Conservation (phyloP, 306 rosid species). For the Delonix regia region DNA sequence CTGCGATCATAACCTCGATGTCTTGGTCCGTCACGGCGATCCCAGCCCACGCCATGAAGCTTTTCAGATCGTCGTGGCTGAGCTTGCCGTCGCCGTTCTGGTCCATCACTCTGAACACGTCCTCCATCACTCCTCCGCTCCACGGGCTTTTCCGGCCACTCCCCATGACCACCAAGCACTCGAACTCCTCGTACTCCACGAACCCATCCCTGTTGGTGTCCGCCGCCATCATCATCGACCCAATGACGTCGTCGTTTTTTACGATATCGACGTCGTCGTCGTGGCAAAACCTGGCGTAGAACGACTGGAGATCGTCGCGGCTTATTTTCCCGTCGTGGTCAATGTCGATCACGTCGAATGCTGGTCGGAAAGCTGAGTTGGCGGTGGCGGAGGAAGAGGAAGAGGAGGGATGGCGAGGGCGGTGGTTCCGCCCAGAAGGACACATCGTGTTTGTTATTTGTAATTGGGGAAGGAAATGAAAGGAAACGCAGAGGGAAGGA, state of each 20-base stretch:
- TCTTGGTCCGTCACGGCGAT: conserved; percentile 66
- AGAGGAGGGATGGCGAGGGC: not conserved
- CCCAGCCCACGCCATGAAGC: conserved; percentile 70
- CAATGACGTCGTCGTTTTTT: conserved; percentile 58
- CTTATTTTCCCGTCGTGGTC: conserved; percentile 85
- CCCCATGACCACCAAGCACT: conserved; percentile 56
- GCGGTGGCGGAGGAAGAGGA: not conserved
- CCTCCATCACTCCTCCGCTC: conserved; percentile 66
- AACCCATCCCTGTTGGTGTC: conserved; percentile 76
- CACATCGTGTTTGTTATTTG: conserved; percentile 44
- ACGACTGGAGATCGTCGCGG: conserved; percentile 70
- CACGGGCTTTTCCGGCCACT: conserved; percentile 13
- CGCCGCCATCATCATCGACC: conserved; percentile 74
- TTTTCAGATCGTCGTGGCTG: conserved; percentile 68
- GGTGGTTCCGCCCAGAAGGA: conserved; percentile 53
- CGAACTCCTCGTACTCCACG: conserved; percentile 89
- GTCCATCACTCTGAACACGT: conserved; percentile 83
- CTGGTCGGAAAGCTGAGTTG: conserved; percentile 51
- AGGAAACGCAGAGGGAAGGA: too few species aligned
- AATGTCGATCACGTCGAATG: conserved; percentile 75
- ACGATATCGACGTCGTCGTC: conserved; percentile 31
- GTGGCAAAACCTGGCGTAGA: conserved; percentile 51
- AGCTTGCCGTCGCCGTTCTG: conserved; percentile 90
- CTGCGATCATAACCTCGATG: conserved; percentile 65
- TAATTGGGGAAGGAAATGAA: not conserved